Evolutionary conservation across 2,329 filamentous ascomycete species (phyloP), one percentile per base, ranked within the genome.

Genomic region (Pseudocercospora eumusae): DNA sequence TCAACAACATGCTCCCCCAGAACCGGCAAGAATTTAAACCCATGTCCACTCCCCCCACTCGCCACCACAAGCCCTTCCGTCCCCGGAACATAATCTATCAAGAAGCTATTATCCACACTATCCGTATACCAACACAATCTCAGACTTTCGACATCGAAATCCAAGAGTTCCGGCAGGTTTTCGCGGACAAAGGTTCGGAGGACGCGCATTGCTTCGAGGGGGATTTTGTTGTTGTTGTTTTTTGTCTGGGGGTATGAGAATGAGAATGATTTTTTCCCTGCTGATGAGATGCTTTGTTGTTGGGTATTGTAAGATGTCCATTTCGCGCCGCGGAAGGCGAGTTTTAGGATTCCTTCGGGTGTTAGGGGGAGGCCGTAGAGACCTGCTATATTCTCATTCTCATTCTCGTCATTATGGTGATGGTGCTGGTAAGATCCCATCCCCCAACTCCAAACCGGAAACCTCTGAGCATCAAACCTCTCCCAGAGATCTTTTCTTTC

Each of bases 81-180:
- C 1, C 59, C 55, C 2, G 68, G 71, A 1, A 72, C 70, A 36
- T 64, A 62, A 27, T 72, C 69, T 21, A 74, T 68, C 21, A 73
- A 31, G 23, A 70, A 71, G 33, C 60, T 57, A 44, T 74, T 73
- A 53, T 74, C 71, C 3, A 72, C 60, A 20, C 64, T 82, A 64
- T 85, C 83, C 0, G 78, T 83, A 63, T 85, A 84, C 79, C 77
- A 83, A 70, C 79, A 85, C 13, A 80, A 76, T 63, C 75, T 79
- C 0, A 75, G 78, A n/a, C 73, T 75, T 0, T 78, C 74, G 40
- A 81, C 75, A 1, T 75, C 75, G 0, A 77, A 72, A 20, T 70
- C 71, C 0, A 74, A 58, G 0, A 75, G 64, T 67, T 57, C 64
- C 23, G 59, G 74, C 57, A 66, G 76, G 69, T 91, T 81, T 63